These are phyloP conservation scores for Sordariomycetes sp. DNA, from an alignment of 2,329 filamentous ascomycete genomes.

Conservation along the genomic window DNA sequence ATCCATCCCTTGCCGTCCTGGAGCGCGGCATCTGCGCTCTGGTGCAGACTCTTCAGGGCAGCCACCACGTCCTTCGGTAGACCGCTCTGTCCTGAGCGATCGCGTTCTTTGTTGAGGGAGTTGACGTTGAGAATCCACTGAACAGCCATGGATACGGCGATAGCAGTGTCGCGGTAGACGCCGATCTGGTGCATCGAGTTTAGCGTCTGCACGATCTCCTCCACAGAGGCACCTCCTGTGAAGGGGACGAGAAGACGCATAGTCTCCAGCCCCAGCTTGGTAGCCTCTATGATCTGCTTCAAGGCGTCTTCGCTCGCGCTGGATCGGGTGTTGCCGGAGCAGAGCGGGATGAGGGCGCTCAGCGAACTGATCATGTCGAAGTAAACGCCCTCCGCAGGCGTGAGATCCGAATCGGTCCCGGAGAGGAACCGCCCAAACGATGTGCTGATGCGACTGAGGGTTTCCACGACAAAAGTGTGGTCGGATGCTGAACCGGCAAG, in stretches of 20 bases:
- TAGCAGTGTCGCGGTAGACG: conserved; percentile 26
- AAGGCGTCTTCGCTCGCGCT: conserved; percentile 13
- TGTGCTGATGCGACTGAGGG: conserved; percentile 29
- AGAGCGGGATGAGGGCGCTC: conserved; percentile 21
- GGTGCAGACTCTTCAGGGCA: conserved; percentile 22
- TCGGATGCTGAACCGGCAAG: conserved; percentile 28
- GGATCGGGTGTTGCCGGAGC: conserved; percentile 13
- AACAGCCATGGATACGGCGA: conserved; percentile 18
- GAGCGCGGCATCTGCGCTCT: conserved; percentile 17
- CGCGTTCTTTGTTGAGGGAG: conserved; percentile 28
- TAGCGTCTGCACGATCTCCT: conserved; percentile 13
- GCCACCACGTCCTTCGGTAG: conserved; percentile 25
- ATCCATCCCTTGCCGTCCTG: conserved; percentile 19
- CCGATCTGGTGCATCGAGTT: conserved; percentile 25
- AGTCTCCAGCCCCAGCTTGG: conserved; percentile 15
- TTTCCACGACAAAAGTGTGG: conserved; percentile 32
- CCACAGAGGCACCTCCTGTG: conserved; percentile 5
- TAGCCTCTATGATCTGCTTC: conserved; percentile 14
- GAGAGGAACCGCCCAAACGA: conserved; percentile 30
- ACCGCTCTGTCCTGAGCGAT: conserved; percentile 26
- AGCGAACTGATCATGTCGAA: conserved; percentile 34
- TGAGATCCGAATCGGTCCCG: conserved; percentile 20
- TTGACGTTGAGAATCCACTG: conserved; percentile 25
- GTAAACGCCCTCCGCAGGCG: conserved; percentile 30
- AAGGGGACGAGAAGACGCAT: conserved; percentile 11